Conservation (phyloP, 306 rosid genomes). For the Dicorynia guianensis region DNA sequence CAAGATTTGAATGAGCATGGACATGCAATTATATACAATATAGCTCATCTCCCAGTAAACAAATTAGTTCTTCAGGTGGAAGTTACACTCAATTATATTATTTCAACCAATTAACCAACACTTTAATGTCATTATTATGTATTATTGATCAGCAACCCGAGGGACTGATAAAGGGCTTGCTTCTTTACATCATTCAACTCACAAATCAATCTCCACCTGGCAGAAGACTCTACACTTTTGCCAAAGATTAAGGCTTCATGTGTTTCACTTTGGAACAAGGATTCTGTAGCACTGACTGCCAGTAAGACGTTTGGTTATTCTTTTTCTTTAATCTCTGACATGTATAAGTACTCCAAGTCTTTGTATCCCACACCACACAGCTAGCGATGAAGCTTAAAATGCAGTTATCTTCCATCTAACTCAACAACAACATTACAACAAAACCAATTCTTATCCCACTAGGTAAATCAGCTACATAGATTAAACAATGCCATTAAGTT, state of each 20-base stretch:
- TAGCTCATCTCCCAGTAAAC: background rate
- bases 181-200: background rate
- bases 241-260: background rate
- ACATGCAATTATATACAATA: background rate
- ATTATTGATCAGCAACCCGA: background rate
- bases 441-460: too few species aligned
- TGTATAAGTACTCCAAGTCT: background rate
- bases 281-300: background rate
- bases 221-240: background rate
- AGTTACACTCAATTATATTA: background rate
- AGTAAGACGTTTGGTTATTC: background rate
- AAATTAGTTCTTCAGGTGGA: background rate
- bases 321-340: background rate
- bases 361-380: background rate
- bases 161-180: too few species aligned
- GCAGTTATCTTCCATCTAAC: background rate
- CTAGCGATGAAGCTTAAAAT: conserved; percentile 10
- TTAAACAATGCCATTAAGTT: too few species aligned
- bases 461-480: too few species aligned
- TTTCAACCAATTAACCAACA: background rate
- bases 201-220: background rate
- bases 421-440: too few species aligned
- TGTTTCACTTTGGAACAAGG: background rate
- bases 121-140: background rate
- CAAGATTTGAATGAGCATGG: background rate